These are phyloP conservation scores for Purshia tridentata DNA, from an alignment of 306 rosid genomes.

Conservation along the genomic window DNA sequence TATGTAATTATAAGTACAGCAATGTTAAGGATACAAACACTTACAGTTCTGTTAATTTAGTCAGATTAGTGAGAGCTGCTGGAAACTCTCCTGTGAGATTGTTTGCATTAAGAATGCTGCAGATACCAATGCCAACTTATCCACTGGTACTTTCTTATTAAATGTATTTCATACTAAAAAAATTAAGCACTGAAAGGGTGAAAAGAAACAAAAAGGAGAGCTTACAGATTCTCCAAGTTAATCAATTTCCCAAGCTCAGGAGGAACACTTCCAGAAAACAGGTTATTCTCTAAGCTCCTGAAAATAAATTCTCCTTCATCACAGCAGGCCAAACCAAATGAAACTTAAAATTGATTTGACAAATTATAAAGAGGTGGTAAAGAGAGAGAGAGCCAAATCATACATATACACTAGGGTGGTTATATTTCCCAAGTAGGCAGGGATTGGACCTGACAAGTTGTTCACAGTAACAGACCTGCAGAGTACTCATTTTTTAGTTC, in stretches of 20 bases:
- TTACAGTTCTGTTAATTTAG: constrained; percentile 30
- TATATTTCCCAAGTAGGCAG: constrained; percentile 24
- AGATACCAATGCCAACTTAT: neutral
- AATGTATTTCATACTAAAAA: neutral
- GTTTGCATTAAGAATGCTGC: constrained; percentile 23
- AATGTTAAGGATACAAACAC: neutral
- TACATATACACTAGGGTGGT: constrained; percentile 12
- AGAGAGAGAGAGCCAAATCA: neutral
- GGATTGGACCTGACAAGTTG: constrained; percentile 33
- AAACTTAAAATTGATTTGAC: no score
- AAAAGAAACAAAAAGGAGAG: neutral
- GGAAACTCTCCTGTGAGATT: constrained; percentile 38
- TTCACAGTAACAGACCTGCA: constrained; percentile 16
- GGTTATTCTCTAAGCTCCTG: constrained; percentile 25
- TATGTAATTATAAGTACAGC: neutral
- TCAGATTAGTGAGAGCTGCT: constrained; percentile 1
- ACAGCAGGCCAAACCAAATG: neutral
- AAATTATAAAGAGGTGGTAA: neutral
- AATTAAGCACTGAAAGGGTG: neutral
- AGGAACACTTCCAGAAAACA: constrained; percentile 20
- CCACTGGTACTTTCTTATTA: constrained; percentile 4
- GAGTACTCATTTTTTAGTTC: neutral
- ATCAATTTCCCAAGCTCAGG: constrained; percentile 23
- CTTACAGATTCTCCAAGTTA: constrained; percentile 25
- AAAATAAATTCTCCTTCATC: neutral